Conservation (phyloP, 805 yeast species). For the Starmerella etchellsii region DNA sequence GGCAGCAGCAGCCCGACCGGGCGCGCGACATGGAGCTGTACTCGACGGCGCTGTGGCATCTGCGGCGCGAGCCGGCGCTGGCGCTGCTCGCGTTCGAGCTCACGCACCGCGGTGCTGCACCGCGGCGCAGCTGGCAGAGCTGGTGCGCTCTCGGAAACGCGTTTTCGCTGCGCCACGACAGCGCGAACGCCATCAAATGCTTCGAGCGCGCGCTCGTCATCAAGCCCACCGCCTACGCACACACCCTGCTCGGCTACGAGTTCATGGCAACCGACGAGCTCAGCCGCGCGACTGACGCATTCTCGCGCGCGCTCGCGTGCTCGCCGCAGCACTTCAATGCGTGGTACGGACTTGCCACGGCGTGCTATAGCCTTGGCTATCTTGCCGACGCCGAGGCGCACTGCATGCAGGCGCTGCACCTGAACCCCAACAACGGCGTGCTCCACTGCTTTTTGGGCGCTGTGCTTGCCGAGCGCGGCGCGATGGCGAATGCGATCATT, state of each 20-base stretch:
- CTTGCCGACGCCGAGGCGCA: slow-evolving; percentile 72
- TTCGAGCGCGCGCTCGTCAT: slow-evolving; percentile 65
- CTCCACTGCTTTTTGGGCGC: slow-evolving; percentile 87
- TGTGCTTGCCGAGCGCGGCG: slow-evolving; percentile 68
- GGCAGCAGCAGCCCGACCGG: slow-evolving; percentile 64
- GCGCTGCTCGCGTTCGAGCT: slow-evolving; percentile 76
- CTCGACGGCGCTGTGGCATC: slow-evolving; percentile 87
- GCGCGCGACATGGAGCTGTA: slow-evolving; percentile 80
- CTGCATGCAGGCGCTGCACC: slow-evolving; percentile 72
- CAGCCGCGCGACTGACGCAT: slow-evolving; percentile 75
- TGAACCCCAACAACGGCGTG: slow-evolving; percentile 83
- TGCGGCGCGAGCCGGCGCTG: slow-evolving; percentile 64
- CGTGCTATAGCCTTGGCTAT: slow-evolving; percentile 74
- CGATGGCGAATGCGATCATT: slow-evolving; percentile 56
- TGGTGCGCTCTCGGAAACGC: slow-evolving; percentile 91
- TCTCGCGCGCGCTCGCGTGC: slow-evolving; percentile 60
- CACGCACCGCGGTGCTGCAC: slow-evolving; percentile 35
- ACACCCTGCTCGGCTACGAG: slow-evolving; percentile 91
- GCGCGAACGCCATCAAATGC: slow-evolving; percentile 80
- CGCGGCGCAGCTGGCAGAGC: slow-evolving; percentile 59
- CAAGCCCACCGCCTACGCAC: slow-evolving; percentile 73
- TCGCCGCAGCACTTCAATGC: slow-evolving; percentile 88
- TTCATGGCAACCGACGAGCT: slow-evolving; percentile 75
- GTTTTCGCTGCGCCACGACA: slow-evolving; percentile 68
- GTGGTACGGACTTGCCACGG: slow-evolving; percentile 92